These are phyloP conservation scores for Beauveria scarabaeidicola DNA, from an alignment of 2,329 filamentous ascomycete species.

Conservation along the genomic window DNA sequence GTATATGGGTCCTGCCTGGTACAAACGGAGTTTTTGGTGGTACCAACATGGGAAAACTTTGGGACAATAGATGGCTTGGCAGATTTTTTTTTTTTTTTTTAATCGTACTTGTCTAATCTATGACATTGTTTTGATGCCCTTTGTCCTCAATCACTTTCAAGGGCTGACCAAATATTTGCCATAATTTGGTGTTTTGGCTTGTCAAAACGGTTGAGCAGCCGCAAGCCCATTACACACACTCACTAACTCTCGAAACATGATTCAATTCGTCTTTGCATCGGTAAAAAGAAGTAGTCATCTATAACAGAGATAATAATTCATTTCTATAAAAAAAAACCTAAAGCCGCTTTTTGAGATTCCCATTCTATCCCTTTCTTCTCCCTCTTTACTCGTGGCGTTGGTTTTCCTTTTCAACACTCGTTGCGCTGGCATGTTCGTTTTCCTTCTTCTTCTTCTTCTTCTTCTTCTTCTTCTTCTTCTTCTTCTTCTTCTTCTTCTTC, in stretches of 20 bases:
- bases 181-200: too few relatives aligned
- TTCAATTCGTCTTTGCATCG: not conserved
- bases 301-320: not conserved
- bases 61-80: slow-evolving; percentile 4
- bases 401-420: too few relatives aligned
- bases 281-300: not conserved
- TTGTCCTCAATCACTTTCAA: too few relatives aligned
- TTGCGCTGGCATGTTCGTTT: not conserved
- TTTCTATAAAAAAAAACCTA: slow-evolving; percentile 7
- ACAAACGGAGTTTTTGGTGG: not conserved
- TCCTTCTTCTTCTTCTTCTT: not conserved
- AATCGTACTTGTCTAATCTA: too few relatives aligned
- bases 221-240: too few relatives aligned
- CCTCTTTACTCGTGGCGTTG: too few relatives aligned
- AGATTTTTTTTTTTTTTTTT: not conserved
- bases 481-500: not conserved
- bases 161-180: too few relatives aligned
- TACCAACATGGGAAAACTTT: not conserved
- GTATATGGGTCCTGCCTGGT: not conserved
- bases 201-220: too few relatives aligned
- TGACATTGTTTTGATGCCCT: too few relatives aligned
- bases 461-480: not conserved
- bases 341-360: not conserved
- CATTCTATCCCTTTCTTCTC: not conserved
- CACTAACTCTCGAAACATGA: too few relatives aligned